A percentile compares a stretch with the other conserved stretches of the same genome.
Conservation (phyloP, 1,139 yeast species). For the Diutina rugosa region DNA sequence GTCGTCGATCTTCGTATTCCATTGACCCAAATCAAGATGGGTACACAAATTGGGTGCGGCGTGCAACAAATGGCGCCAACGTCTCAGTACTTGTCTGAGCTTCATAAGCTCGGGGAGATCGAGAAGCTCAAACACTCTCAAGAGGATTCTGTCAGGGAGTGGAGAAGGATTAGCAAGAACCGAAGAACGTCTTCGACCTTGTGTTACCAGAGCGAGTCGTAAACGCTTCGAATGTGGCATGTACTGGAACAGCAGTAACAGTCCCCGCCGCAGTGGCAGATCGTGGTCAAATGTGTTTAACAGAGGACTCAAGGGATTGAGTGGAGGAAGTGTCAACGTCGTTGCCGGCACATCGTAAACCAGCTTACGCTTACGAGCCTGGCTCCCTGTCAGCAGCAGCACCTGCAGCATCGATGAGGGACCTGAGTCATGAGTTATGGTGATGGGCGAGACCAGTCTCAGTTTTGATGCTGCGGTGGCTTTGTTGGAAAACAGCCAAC, state of each 20-base stretch:
- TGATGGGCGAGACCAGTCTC: neutral
- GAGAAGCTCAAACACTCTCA: conserved; percentile 38
- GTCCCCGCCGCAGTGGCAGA: conserved; percentile 6
- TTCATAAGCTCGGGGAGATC: conserved; percentile 46
- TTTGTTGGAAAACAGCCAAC: neutral
- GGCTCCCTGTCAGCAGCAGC: neutral
- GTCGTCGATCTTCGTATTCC: conserved; percentile 51
- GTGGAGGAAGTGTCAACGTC: conserved; percentile 17
- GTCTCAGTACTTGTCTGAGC: conserved; percentile 38
- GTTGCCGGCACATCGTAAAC: conserved; percentile 4
- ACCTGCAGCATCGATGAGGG: neutral
- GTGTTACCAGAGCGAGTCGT: conserved; percentile 24
- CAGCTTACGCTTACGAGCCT: conserved; percentile 5
- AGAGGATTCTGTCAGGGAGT: conserved; percentile 43
- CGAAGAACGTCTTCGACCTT: conserved; percentile 41
- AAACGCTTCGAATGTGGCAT: conserved; percentile 41
- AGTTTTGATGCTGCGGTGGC: neutral
- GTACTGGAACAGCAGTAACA: conserved; percentile 24
- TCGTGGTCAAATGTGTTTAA: conserved; percentile 14
- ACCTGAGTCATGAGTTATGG: neutral
- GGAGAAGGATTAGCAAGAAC: conserved; percentile 38
- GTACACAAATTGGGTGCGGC: conserved; percentile 40
- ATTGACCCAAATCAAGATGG: conserved; percentile 41
- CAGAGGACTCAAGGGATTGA: conserved; percentile 22
- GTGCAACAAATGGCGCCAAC: conserved; percentile 58